Base-by-base conservation (phyloP, 2,329 filamentous ascomycete species). In the Fonsecaea erecta region DNA sequence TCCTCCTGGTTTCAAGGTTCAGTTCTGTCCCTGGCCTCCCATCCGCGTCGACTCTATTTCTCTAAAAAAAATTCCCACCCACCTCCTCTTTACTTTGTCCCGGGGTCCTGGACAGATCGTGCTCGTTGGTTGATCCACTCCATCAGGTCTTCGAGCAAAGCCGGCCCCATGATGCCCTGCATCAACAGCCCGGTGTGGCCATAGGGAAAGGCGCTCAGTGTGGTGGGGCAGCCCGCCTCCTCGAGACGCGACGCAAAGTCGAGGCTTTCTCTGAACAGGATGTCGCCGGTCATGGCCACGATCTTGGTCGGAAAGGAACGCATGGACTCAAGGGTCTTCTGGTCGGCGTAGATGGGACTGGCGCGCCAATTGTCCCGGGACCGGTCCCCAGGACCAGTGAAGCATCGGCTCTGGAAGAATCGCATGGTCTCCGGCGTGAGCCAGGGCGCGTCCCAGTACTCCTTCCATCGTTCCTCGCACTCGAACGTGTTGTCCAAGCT, bases 401-500 rank as follows among this genome's bases (percentile, higher is more conserved):
- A 34, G 24, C 30, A 53, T 1, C 51, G 26, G 26, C 32, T 16
- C 51, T 53, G 51, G 26, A 30, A 53, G 26, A 30, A 53, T 9
- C 14, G 51, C 51, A 53, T 53, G 14, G 30, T 21, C 14, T 14
- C 26, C 14, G 51, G 51, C 30, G 51, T 53, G 26, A 53, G 51
- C 51, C 51, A 53, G 26, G 51, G 51, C 6, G 51, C 51, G 51
- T 53, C 30, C 26, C 26, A 30, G 26, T 53, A 32, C 12, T 5
- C 8, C 14, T 2, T n/a, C 51, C 51, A 53, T 21, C 51, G 18
- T 34, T 32, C n/a, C 18, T 53, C 51, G 26, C 51, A 53, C 2
- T 53, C 51, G 11, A 2, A 18, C n/a, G 51, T 24, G 51, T 53
- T 53, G 26, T 53, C 51, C 26, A 53, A 21, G 51, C 51, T 30